Evolutionary conservation across 768 basidiomycete genomes (phyloP).

Genomic region (Russula sp.): DNA sequence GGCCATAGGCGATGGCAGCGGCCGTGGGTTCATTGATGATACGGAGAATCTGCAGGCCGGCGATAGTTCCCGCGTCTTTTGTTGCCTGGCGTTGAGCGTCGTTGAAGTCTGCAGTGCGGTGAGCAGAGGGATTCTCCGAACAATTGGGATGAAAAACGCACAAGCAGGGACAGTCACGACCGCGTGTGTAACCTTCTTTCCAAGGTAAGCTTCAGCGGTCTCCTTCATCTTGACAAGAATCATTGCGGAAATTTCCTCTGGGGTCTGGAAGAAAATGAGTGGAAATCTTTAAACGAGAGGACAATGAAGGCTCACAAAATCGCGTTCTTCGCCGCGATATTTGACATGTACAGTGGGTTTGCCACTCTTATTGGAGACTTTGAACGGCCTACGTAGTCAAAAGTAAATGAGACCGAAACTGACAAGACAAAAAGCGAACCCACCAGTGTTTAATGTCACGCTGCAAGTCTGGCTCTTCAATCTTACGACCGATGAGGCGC

Average conservation of each 20-base stretch:
- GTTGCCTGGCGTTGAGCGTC: constrained; percentile 99
- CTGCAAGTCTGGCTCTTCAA: constrained; percentile 75
- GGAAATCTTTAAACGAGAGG: neutral
- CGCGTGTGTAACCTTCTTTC: constrained; percentile 93
- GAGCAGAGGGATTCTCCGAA: constrained; percentile 22
- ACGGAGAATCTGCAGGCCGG: constrained; percentile 91
- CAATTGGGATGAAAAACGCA: constrained; percentile 38
- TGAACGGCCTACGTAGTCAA: constrained; percentile 55
- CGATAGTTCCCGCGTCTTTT: constrained; percentile 95
- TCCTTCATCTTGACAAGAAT: constrained; percentile 98
- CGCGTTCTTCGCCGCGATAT: constrained; percentile 73
- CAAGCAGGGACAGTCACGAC: constrained; percentile 98
- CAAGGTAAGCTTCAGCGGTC: constrained; percentile 97
- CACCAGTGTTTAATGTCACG: constrained; percentile 85
- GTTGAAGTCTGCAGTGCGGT: constrained; percentile 72
- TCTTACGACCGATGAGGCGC: constrained; percentile 86
- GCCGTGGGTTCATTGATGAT: constrained; percentile 99
- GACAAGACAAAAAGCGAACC: neutral
- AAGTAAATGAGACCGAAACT: neutral
- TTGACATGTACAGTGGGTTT: constrained; percentile 78
- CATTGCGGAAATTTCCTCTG: constrained; percentile 96
- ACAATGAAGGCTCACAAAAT: constrained; percentile 63
- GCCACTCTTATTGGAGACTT: constrained; percentile 69
- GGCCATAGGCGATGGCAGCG: constrained; percentile 96
- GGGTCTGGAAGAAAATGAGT: constrained; percentile 51